Base-by-base conservation (phyloP, 257 asterid genomes). In the Plantago ovata region DNA sequence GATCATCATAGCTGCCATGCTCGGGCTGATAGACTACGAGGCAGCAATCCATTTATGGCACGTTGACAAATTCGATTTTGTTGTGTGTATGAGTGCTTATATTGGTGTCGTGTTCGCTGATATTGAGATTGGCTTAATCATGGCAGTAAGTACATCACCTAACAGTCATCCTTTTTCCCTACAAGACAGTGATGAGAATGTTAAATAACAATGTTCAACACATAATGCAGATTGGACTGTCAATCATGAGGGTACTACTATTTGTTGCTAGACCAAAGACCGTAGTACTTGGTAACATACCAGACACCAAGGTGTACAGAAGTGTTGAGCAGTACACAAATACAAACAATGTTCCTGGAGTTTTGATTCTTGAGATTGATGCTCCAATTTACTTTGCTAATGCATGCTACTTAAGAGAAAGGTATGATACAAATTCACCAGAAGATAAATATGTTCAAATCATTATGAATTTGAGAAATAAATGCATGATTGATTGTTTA, bases 351-450 rank as follows among this genome's bases (percentile, higher is more conserved):
- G 84, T 81, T 47, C 90, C 84, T 0, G 99, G 97, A 12, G 66
- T 89, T 48, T 66, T 93, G 48, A 78, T 93, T 62, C 92, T 93
- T 36, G 89, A 88, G 65, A 85, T 93, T 45, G 95, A 80, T 22
- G 96, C 91, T 56, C 99, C 99, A 0, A 84, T 93, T 53, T 93
- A 93, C 69, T 93, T 89, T 60, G 95, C 99, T 21, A 93, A 89
- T 42, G 24, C 99, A 8, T 77, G 85, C 76, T 93, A 89, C 77
- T 81, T 93, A 68, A 77, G 99, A 76, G 99, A 93, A 68, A 86
- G 99, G 98, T 92, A 73, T 20, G 20, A 3, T 3, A 32, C 10
- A 10, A 19, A 13, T 47, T 10, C 22, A 58, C 5, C 50, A 13
- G 10, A 52, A 48, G 32, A 16, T 28, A 32, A 7, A 23, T 16